Percentiles rank a stretch among this genome's conserved stretches.
Conservation (phyloP, 495 filamentous ascomycete genomes). For the Penicillium verhagenii region DNA sequence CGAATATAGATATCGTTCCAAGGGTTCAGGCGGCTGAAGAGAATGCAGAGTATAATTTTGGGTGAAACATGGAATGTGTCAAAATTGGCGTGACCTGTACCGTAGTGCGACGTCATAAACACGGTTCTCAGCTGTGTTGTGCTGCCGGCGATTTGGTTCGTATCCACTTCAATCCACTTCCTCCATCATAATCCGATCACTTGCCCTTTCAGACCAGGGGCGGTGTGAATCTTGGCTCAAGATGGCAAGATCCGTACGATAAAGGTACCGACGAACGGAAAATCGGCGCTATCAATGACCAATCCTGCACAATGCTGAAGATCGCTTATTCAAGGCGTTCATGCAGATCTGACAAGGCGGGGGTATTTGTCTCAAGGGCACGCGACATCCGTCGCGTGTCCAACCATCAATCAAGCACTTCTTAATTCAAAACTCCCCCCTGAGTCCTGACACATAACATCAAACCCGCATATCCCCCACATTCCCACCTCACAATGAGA, state of each 20-base stretch:
- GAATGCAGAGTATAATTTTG: too few relatives aligned
- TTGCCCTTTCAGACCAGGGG: not conserved
- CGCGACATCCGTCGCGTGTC: conserved; percentile 1
- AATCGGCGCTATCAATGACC: not conserved
- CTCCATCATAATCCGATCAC: not conserved
- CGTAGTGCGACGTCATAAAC: too few relatives aligned
- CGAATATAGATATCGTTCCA: too few relatives aligned
- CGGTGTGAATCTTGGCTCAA: not conserved
- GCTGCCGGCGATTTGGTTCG: too few relatives aligned
- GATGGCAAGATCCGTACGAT: not conserved
- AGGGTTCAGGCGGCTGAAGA: too few relatives aligned
- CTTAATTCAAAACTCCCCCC: too few relatives aligned
- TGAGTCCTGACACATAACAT: not conserved
- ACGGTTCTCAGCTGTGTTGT: too few relatives aligned
- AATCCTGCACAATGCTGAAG: not conserved
- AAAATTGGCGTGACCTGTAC: too few relatives aligned
- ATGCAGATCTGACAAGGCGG: not conserved
- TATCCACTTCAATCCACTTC: too few relatives aligned
- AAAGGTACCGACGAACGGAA: not conserved
- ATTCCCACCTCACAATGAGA: too few relatives aligned
- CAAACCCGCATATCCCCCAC: not conserved
- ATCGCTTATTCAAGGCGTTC: not conserved
- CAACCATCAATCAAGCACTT: not conserved
- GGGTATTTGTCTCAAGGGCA: not conserved
- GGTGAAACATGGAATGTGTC: not conserved